Conservation (phyloP, 345 rosid species). For the Carallia pectinifolia region DNA sequence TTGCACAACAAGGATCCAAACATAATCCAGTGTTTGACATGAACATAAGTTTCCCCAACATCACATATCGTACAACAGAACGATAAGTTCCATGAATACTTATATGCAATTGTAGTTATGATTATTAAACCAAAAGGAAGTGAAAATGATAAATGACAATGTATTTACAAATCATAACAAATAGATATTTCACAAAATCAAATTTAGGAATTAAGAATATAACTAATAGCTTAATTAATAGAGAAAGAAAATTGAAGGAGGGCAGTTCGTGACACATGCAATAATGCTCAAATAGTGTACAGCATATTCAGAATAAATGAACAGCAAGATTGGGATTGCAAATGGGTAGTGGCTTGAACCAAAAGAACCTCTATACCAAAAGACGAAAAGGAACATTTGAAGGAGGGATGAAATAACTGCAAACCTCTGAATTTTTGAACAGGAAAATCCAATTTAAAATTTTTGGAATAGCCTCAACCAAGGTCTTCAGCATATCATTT, state of each 20-base stretch:
- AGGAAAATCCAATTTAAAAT: constrained; percentile 63
- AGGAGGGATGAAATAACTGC: neutral
- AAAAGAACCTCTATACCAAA: neutral
- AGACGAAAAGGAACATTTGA: neutral
- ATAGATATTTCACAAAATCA: no score
- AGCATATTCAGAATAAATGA: neutral
- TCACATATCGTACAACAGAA: neutral
- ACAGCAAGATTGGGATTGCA: neutral
- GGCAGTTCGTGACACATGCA: neutral
- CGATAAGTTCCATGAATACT: neutral
- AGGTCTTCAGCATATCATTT: constrained; percentile 57
- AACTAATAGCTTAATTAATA: no score
- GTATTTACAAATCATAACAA: neutral
- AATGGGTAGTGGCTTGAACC: neutral
- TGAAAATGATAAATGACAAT: neutral
- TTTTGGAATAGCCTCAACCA: constrained; percentile 73
- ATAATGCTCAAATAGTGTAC: neutral
- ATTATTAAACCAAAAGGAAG: neutral
- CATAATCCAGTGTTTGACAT: neutral
- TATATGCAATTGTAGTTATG: neutral
- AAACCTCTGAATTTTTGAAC: constrained; percentile 71
- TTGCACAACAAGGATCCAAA: no score
- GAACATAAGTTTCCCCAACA: neutral
- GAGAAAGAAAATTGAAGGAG: no score
- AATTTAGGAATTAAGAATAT: no score